Conservation (phyloP, 257 asterid genomes). For the Scutellaria minor region DNA sequence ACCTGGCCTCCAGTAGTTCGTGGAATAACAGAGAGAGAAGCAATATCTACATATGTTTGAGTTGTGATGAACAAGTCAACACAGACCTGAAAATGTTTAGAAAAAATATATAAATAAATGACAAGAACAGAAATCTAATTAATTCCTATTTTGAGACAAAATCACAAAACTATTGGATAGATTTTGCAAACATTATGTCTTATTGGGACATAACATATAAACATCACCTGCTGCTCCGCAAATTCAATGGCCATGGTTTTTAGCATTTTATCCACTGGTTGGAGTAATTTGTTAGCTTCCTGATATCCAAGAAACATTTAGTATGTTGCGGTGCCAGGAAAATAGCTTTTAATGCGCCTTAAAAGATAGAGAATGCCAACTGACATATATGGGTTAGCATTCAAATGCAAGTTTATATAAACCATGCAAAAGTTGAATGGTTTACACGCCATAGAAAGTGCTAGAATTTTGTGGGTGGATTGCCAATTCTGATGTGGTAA, state of each 20-base stretch:
- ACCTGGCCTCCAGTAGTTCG: constrained; percentile 98
- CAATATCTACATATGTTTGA: constrained; percentile 83
- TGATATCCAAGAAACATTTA: constrained; percentile 46
- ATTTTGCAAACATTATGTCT: constrained; percentile 20
- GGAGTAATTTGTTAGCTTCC: constrained; percentile 93
- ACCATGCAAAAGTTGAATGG: too few relatives aligned
- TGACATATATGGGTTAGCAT: too few relatives aligned
- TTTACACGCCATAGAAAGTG: too few relatives aligned
- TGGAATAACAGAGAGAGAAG: constrained; percentile 86
- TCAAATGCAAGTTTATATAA: too few relatives aligned
- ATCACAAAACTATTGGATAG: background rate
- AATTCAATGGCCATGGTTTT: constrained; percentile 90
- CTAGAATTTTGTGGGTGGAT: too few relatives aligned
- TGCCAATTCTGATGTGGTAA: too few relatives aligned
- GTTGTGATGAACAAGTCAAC: constrained; percentile 94
- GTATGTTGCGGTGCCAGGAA: constrained; percentile 13
- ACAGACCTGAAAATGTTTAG: constrained; percentile 70
- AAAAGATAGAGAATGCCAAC: background rate
- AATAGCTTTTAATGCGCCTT: background rate
- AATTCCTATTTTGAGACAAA: constrained; percentile 5
- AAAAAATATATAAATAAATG: constrained; percentile 24
- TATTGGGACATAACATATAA: constrained; percentile 18
- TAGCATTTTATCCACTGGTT: constrained; percentile 77
- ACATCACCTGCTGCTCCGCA: constrained; percentile 89
- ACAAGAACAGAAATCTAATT: constrained; percentile 21